These are phyloP conservation scores for Perkinsus marinus DNA, from an alignment of 169 alveolate genomes.

Conservation along the genomic window DNA sequence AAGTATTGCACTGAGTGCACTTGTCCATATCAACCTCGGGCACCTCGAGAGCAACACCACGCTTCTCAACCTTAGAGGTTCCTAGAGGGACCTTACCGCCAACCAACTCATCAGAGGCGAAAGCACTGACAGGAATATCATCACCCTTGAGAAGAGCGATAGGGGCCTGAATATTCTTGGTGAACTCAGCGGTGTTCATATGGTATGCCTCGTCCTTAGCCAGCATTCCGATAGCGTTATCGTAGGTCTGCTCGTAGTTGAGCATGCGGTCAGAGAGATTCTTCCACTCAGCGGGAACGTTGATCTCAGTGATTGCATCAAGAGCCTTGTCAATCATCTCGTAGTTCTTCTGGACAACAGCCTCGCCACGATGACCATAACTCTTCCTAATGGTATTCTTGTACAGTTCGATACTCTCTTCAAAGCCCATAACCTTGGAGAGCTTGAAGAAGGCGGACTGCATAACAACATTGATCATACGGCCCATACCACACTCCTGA, in stretches of 20 bases:
- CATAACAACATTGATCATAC: constrained; percentile 33
- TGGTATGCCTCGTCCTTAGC: neutral
- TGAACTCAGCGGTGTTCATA: constrained; percentile 3
- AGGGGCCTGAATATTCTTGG: constrained; percentile 7
- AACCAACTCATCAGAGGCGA: constrained; percentile 15
- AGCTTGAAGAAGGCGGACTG: constrained; percentile 33
- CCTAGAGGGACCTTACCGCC: constrained; percentile 38
- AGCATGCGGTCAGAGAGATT: neutral
- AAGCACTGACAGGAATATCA: constrained; percentile 32
- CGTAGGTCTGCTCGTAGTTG: neutral
- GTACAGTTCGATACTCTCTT: constrained; percentile 23
- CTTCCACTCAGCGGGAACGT: neutral
- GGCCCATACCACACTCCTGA: constrained; percentile 30
- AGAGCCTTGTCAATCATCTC: constrained; percentile 19
- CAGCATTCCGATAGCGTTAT: neutral
- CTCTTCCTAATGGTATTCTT: constrained; percentile 40
- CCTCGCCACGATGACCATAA: constrained; percentile 37
- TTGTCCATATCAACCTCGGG: constrained; percentile 46
- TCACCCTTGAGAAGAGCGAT: constrained; percentile 31
- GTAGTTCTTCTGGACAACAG: constrained; percentile 26
- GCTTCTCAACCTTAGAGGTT: constrained; percentile 34
- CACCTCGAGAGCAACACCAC: constrained; percentile 36
- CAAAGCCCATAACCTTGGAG: constrained; percentile 31
- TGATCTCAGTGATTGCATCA: constrained; percentile 15
- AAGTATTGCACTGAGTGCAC: constrained; percentile 44